Conservation (phyloP, 2,329 filamentous ascomycete species). For the Cladosporium oxysporum region DNA sequence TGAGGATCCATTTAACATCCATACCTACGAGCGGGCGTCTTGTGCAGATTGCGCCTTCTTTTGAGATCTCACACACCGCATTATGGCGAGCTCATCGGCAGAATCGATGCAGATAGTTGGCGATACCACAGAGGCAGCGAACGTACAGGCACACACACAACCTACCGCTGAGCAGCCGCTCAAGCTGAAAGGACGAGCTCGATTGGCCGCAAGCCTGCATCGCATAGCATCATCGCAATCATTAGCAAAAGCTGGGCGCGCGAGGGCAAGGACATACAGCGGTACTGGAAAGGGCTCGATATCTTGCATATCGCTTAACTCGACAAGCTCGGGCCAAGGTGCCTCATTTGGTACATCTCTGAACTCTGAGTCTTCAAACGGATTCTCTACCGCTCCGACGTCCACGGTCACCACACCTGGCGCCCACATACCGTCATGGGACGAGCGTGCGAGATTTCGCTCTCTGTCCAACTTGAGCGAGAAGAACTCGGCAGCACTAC, state of each 20-base stretch:
- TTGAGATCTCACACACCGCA: not conserved
- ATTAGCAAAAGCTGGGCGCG: slow-evolving; percentile 63
- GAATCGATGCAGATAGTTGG: slow-evolving; percentile 24
- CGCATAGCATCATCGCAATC: slow-evolving; percentile 81
- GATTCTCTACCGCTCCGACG: slow-evolving; percentile 57
- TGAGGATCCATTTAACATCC: not conserved
- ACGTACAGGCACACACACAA: slow-evolving; percentile 28
- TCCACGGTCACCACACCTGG: slow-evolving; percentile 52
- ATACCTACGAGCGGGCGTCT: slow-evolving; percentile 5
- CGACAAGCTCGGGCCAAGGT: slow-evolving; percentile 52
- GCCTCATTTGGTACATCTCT: slow-evolving; percentile 57
- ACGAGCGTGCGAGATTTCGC: slow-evolving; percentile 58
- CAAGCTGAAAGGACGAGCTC: slow-evolving; percentile 68
- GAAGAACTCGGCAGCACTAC: slow-evolving; percentile 61
- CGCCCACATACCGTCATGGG: slow-evolving; percentile 50
- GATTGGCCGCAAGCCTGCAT: slow-evolving; percentile 72
- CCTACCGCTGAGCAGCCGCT: slow-evolving; percentile 38
- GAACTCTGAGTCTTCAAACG: slow-evolving; percentile 58
- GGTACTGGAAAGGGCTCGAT: slow-evolving; percentile 63
- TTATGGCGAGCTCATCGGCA: slow-evolving; percentile 24
- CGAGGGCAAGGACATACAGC: slow-evolving; percentile 63
- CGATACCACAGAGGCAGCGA: not conserved
- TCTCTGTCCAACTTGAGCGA: slow-evolving; percentile 52
- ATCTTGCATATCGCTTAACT: slow-evolving; percentile 64
- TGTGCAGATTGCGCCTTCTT: not conserved